Evolutionary conservation across 1,139 yeast species (phyloP).

Genomic region (Geotrichum fermentans): DNA sequence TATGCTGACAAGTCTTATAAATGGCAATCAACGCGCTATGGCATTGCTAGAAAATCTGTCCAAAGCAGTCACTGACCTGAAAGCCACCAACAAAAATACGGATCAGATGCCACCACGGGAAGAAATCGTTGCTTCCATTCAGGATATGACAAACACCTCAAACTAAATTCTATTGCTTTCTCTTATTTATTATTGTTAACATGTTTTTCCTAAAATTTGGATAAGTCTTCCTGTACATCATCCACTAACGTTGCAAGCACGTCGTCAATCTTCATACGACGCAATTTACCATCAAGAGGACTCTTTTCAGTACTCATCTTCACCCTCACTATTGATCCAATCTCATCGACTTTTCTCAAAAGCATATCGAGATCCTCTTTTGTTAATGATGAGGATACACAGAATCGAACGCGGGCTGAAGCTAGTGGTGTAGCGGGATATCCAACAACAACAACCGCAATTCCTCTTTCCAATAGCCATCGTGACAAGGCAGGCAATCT

Average conservation of each 20-base stretch:
- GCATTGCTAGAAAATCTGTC: slow-evolving; percentile 4
- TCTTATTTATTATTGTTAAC: neutral
- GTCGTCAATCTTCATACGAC: slow-evolving; percentile 74
- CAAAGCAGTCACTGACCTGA: slow-evolving; percentile 4
- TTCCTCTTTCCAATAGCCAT: slow-evolving; percentile 66
- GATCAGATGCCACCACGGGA: slow-evolving; percentile 4
- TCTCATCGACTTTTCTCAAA: slow-evolving; percentile 63
- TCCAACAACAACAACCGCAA: slow-evolving; percentile 94
- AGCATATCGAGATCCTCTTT: slow-evolving; percentile 88
- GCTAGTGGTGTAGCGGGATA: slow-evolving; percentile 96
- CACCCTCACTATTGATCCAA: slow-evolving; percentile 72
- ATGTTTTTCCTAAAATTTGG: slow-evolving; percentile 15
- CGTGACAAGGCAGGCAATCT: slow-evolving; percentile 95
- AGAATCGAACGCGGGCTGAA: slow-evolving; percentile 84
- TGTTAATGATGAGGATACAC: slow-evolving; percentile 87
- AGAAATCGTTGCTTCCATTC: slow-evolving; percentile 1
- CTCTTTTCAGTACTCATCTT: slow-evolving; percentile 51
- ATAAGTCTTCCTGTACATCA: slow-evolving; percentile 43
- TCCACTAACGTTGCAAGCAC: slow-evolving; percentile 68
- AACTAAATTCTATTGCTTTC: neutral
- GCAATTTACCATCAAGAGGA: slow-evolving; percentile 46
- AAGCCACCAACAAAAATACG: slow-evolving; percentile 6
- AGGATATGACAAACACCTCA: neutral
- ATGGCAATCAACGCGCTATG: slow-evolving; percentile 7
- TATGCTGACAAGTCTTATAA: neutral